Evolutionary conservation across 768 basidiomycete genomes (phyloP), one percentile per base, ranked within the genome.

Genomic region (Tylopilus intermedius): DNA sequence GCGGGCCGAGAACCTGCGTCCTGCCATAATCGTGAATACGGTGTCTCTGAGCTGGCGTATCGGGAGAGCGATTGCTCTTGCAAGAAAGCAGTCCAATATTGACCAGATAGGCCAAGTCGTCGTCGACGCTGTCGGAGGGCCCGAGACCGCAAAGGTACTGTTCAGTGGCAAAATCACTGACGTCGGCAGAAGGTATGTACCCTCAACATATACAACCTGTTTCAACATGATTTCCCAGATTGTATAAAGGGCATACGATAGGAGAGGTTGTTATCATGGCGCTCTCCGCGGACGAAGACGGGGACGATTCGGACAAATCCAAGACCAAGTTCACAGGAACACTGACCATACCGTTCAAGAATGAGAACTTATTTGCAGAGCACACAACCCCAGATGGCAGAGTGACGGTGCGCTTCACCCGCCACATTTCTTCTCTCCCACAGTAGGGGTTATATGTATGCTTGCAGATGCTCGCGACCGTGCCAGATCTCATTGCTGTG

Each of bases 401-500:
- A 38, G 56, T 22, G n/a, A 60, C 51, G 57, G 63, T 68, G n/a
- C 7, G 29, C 33, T 44, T 33, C 47, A 37, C 6, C 47, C n/a
- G 9, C 29, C 41, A 15, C 27, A 38, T 30, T 6, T 45, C 13
- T 51, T 30, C 11, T 45, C 13, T 51, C 39, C 47, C 46, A 30
- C 43, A 49, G n/a, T 18, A 24, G 10, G 30, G 24, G 24, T 27
- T n/a, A 13, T 38, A 45, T 60, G 45, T 58, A 14, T 37, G n/a
- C 47, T 58, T 49, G 53, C 38, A 79, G 75, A 68, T 81, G 37
- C 67, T 79, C 1, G 79, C 76, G 30, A 74, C 76, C 32, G 84
- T 87, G 10, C 85, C 84, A 4, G 84, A 86, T 63, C 72, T 87
- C 24, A 83, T 86, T 49, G 72, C 78, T 0, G 78, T 86, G 10